Base-by-base conservation (phyloP, 768 basidiomycete genomes). In the Pulveroboletus sp. region DNA sequence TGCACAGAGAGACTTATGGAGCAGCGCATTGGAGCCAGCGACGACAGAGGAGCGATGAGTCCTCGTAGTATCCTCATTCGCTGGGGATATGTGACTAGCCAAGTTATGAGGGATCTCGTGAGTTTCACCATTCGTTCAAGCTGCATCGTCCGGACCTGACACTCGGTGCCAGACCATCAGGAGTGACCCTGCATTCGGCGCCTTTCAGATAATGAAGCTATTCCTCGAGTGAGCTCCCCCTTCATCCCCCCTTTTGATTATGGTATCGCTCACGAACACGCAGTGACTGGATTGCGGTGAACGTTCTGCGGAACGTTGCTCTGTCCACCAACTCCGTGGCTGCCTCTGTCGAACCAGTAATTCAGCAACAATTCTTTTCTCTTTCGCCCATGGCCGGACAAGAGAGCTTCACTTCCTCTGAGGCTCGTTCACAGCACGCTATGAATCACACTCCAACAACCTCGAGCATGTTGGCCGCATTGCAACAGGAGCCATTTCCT, bases 51-150 rank as follows among this genome's bases (percentile, higher is more conserved):
- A 51, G 82, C 84, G 14, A 83, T 92, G 85, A 90, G 87, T 66
- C 89, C 90, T 41, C 76, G 91, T 55, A 91, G 89, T 63, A 80
- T 92, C 46, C 75, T 93, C 62, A 90, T 93, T 66, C 82, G 90
- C 48, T 92, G 89, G 90, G 88, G 89, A 43, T 93, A 93, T 70
- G 91, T 93, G 63, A 92, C 90, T 15, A 89, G 86, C 68, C 90
- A 93, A 68, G 82, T 93, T 59, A 93, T 93, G 89, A 76, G 91
- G 59, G 91, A 93, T 69, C 73, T 93, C 66, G 88, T 91, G 64
- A 67, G 86, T 69, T 31, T 49, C 50, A 4, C 8, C 38, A 47
- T 49, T 44, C 47, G 32, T 12, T 5, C 27, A 38, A 28, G 21
- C 14, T 40, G 46, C 46, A 32, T 3, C 11, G 32, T 5, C 17